Percentiles rank a stretch among this genome's conserved stretches.
Evolutionary conservation across 2,329 filamentous ascomycete genomes (phyloP).

Genomic region (Colletotrichum limetticola): DNA sequence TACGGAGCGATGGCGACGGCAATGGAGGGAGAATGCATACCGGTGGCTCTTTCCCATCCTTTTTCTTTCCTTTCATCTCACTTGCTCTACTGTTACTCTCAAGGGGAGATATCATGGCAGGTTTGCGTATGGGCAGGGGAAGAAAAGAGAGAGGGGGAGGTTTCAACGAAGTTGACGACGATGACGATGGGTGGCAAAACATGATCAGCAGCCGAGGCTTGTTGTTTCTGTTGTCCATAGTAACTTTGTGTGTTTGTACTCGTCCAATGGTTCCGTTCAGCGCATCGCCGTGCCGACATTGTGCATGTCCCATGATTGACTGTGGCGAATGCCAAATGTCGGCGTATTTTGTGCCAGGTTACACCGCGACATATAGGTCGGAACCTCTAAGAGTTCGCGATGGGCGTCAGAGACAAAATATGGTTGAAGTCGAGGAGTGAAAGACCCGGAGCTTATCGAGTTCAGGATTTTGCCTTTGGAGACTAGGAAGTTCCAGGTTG

Average conservation of each 20-base stretch:
- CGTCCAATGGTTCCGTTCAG: neutral
- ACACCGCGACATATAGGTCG: neutral
- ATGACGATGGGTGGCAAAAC: constrained; percentile 4
- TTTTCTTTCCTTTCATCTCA: neutral
- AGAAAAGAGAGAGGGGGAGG: neutral
- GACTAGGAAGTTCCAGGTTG: neutral
- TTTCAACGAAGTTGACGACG: constrained; percentile 5
- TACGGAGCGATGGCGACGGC: neutral
- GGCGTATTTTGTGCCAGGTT: neutral
- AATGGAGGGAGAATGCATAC: neutral
- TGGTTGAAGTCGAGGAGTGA: neutral
- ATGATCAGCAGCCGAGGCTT: neutral
- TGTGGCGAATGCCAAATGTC: neutral
- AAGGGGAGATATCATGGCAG: neutral
- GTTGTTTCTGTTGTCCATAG: neutral
- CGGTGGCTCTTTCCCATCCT: neutral
- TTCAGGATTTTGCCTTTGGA: neutral
- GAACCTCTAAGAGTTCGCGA: neutral
- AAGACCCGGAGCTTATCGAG: neutral
- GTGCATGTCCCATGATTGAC: neutral
- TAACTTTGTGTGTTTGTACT: neutral
- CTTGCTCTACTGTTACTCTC: too few species aligned
- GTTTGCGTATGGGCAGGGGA: neutral
- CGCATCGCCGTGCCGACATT: neutral
- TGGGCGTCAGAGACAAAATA: neutral